These are phyloP conservation scores for Conticribra weissflogii DNA, from an alignment of 108 stramenopile genomes.

Conservation along the genomic window DNA sequence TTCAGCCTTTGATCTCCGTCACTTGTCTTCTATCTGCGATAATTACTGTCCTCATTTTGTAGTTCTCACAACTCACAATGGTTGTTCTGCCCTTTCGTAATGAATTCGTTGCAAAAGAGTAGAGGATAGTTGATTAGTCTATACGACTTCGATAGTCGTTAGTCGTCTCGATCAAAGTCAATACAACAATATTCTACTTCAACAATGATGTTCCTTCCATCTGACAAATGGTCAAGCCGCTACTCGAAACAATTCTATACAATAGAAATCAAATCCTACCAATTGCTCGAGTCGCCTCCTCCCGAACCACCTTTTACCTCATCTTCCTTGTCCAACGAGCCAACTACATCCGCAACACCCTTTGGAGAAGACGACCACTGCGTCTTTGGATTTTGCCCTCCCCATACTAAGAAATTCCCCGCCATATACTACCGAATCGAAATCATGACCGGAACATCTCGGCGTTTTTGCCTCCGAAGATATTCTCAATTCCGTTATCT, in stretches of 20 bases:
- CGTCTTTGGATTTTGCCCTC: not conserved
- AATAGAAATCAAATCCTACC: conserved; percentile 21
- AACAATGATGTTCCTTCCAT: conserved; percentile 42
- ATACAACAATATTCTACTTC: not conserved
- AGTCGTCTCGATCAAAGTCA: not conserved
- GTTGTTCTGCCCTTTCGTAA: no score
- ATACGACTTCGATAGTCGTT: no score
- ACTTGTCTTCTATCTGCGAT: no score
- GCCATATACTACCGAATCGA: conserved; percentile 40
- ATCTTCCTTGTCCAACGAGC: not conserved
- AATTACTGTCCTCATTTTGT: no score
- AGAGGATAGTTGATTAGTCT: no score
- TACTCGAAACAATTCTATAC: conserved; percentile 45
- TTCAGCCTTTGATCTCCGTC: no score
- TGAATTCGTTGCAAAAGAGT: no score
- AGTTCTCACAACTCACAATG: no score
- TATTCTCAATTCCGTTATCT: conserved; percentile 39
- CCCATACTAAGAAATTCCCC: conserved; percentile 23
- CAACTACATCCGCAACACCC: no score
- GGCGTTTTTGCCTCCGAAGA: conserved; percentile 19
- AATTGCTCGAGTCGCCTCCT: conserved; percentile 8
- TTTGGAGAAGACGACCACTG: conserved; percentile 12
- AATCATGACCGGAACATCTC: conserved; percentile 8
- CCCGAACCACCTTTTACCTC: no score
- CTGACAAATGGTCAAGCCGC: conserved; percentile 39